phyloP scores from a whole-genome alignment of 257 asterid species.

The Penstemon davidsonii region DNA sequence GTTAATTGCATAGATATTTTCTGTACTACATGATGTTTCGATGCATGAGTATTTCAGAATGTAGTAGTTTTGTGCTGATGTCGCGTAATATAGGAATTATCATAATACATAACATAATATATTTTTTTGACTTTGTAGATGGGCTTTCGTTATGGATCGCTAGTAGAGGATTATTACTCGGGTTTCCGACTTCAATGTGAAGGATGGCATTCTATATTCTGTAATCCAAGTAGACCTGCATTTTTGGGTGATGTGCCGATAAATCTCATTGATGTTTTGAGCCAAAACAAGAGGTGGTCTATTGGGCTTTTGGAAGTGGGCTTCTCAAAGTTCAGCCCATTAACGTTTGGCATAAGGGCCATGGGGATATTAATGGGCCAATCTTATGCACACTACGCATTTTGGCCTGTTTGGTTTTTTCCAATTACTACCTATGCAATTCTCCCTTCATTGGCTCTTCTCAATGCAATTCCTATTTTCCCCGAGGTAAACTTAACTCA shows the following conservation, averaged over 20 bases:
- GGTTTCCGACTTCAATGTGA: constrained; percentile 72
- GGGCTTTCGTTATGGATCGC: constrained; percentile 72
- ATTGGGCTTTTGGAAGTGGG: constrained; percentile 68
- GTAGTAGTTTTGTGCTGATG: not conserved
- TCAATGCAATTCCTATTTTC: constrained; percentile 46
- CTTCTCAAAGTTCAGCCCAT: constrained; percentile 55
- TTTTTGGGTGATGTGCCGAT: constrained; percentile 69
- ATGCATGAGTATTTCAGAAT: too few species aligned
- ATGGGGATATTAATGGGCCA: constrained; percentile 52
- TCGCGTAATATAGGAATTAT: not conserved
- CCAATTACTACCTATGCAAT: constrained; percentile 50
- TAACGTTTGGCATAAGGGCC: constrained; percentile 48
- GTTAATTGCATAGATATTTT: too few species aligned
- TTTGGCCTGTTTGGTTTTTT: constrained; percentile 53
- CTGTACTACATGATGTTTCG: too few species aligned
- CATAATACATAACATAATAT: too few species aligned
- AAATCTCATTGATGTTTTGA: constrained; percentile 48
- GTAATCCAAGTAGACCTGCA: constrained; percentile 64
- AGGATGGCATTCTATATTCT: constrained; percentile 69
- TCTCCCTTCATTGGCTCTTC: constrained; percentile 56
- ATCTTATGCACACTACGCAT: constrained; percentile 45
- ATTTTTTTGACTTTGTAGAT: constrained; percentile 33
- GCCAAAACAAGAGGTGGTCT: constrained; percentile 59
- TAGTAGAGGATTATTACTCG: constrained; percentile 71
- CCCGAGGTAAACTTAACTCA: constrained; percentile 50